phyloP scores from a whole-genome alignment of 306 rosid genomes.

The Trifolium repens region DNA sequence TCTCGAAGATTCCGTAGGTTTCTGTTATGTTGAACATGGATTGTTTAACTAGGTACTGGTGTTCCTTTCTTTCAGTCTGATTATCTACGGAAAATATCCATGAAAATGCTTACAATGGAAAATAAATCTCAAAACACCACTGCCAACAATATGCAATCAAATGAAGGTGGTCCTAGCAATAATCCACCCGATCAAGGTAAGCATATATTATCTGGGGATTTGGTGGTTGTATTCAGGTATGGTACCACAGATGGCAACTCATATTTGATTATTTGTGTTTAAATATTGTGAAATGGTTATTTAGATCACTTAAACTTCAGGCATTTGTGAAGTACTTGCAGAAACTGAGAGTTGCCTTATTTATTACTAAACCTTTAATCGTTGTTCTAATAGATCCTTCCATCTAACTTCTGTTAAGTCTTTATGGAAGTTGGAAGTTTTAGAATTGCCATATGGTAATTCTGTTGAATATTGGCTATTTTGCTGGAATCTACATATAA shows the following conservation, averaged over 20 bases:
- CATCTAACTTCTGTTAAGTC: neutral
- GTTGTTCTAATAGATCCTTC: constrained; percentile 1
- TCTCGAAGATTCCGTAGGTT: neutral
- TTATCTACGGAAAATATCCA: constrained; percentile 49
- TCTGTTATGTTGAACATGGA: constrained; percentile 14
- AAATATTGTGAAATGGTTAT: constrained; percentile 7
- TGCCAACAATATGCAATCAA: constrained; percentile 49
- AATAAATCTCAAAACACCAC: constrained; percentile 53
- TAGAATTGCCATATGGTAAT: neutral
- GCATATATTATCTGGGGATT: constrained; percentile 28
- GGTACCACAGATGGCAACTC: constrained; percentile 6
- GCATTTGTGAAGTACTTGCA: constrained; percentile 6
- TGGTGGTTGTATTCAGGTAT: constrained; percentile 9
- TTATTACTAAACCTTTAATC: neutral
- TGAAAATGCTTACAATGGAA: constrained; percentile 62
- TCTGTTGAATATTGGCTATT: neutral
- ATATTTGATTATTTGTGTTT: constrained; percentile 14
- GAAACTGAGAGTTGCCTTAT: constrained; percentile 7
- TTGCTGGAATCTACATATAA: neutral
- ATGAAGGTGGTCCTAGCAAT: constrained; percentile 56
- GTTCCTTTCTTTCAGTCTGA: constrained; percentile 45
- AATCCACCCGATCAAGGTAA: constrained; percentile 68
- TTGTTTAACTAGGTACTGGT: neutral
- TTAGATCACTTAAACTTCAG: constrained; percentile 9
- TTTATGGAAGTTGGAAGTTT: neutral